Evolutionary conservation across 192 early-diverging fungal species (phyloP), one percentile per base, ranked within the genome.

Genomic region (Diversispora epigaea): DNA sequence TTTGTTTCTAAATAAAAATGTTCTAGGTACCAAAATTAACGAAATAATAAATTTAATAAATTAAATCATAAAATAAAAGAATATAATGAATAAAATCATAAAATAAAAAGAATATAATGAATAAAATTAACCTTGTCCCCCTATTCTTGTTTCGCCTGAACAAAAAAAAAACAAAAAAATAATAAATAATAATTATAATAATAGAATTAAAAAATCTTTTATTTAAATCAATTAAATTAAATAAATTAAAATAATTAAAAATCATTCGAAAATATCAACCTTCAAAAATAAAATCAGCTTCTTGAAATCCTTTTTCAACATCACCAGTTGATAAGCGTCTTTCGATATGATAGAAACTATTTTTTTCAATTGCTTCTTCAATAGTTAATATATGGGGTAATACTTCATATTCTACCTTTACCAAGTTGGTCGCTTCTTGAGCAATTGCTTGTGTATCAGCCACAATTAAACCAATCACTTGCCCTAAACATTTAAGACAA

Each of bases 1-100:
- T 93, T 81, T 10, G 94, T 93, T 79, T 96, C 94, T 56, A 96
- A 83, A 77, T 96, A 96, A 74, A 96, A 96, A 76, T 96, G 94
- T 78, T 96, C 94, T 79, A 92, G 90, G 15, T 32, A 32, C 0
- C 2, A 32, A 32, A 32, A 32, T 32, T 32, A 32, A 62, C 32
- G 25, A 62, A 44, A 9, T 19, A 64, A 64, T 6, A 17, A 64
- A 3, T 58, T 25, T 58, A n/a, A 58, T 22, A 6, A 9, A 21
- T 56, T 57, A 22, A 9, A 22, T 58, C 25, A 22, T 19, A 58
- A 58, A 19, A 66, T 15, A 14, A 9, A 47, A 66, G 19, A 45
- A 66, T 7, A n/a, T 40, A 44, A 3, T 39, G 3, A 9, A 15
- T 39, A 22, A 44, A 52, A 52, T n/a, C 25, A 22, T 19, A 58